Conservation (phyloP, 1,284 basidiomycete species). For the Trichosporon sp. region DNA sequence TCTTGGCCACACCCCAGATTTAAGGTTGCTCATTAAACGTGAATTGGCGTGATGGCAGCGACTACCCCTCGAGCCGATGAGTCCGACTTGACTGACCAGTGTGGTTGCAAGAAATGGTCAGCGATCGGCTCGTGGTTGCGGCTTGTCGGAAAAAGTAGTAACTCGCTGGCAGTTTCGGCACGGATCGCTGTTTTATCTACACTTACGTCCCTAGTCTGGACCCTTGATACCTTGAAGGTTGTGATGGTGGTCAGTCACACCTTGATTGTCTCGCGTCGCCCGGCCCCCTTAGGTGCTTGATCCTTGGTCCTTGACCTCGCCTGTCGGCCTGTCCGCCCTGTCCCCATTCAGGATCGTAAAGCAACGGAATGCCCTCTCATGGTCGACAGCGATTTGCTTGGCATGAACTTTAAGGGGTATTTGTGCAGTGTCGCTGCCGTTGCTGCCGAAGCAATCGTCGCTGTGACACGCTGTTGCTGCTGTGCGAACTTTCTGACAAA, state of each 20-base stretch:
- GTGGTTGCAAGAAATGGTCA: background rate
- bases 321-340: too few relatives aligned
- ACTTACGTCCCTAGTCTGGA: background rate
- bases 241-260: conserved; percentile 1
- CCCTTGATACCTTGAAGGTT: background rate
- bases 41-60: background rate
- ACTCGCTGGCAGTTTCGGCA: background rate
- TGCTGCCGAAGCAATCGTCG: too few relatives aligned
- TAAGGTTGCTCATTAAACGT: background rate
- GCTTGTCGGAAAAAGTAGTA: background rate
- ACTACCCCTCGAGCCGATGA: background rate
- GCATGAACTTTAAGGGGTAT: too few relatives aligned
- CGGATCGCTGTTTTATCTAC: conserved; percentile 2
- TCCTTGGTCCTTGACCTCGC: background rate
- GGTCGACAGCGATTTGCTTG: background rate
- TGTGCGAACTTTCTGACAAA: background rate
- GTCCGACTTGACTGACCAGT: too few relatives aligned
- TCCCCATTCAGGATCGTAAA: background rate
- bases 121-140: background rate
- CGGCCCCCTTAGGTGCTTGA: background rate
- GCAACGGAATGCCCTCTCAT: background rate
- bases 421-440: too few relatives aligned
- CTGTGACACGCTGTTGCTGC: too few relatives aligned
- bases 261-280: background rate
- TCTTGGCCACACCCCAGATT: background rate